Percentiles rank a stretch among this genome's conserved stretches.
phyloP scores from a whole-genome alignment of 75 land plant species.

The Selaginella tamariscina region DNA sequence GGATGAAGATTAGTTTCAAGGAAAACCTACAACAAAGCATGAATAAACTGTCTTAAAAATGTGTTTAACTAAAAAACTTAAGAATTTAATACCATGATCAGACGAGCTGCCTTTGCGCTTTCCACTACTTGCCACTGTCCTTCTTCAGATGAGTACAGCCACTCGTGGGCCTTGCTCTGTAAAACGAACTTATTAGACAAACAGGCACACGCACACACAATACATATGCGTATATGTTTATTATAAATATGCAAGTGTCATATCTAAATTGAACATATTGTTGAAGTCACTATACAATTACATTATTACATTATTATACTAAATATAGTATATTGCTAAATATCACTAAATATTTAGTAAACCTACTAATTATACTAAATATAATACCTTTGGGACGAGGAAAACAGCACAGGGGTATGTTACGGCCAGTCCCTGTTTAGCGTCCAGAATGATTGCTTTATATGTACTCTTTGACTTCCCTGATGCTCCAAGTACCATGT shows the following conservation, averaged over 20 bases:
- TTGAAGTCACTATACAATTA: slow-evolving; percentile 8
- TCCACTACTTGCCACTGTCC: slow-evolving; percentile 90
- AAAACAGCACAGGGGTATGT: slow-evolving; percentile 61
- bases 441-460: slow-evolving; percentile 66
- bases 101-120: slow-evolving; percentile 79
- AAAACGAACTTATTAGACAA: slow-evolving; percentile 8
- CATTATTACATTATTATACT: too few species aligned
- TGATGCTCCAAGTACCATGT: slow-evolving; percentile 44
- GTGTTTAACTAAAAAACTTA: too few species aligned
- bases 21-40: too few species aligned
- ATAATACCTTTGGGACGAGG: slow-evolving; percentile 71
- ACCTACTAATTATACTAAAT: neutral
- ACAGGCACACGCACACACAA: neutral
- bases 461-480: slow-evolving; percentile 36
- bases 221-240: too few species aligned
- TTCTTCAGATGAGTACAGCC: slow-evolving; percentile 95
- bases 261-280: too few species aligned
- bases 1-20: too few species aligned
- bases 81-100: slow-evolving; percentile 89
- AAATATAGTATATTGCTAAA: neutral
- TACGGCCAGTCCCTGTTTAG: slow-evolving; percentile 33
- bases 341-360: neutral
- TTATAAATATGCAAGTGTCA: too few species aligned
- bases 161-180: slow-evolving; percentile 77
- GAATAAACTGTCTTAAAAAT: too few species aligned